Evolutionary conservation across 23 red algal species (phyloP), one percentile per base, ranked within the genome.

Genomic region (Gracilaria vermiculophylla): DNA sequence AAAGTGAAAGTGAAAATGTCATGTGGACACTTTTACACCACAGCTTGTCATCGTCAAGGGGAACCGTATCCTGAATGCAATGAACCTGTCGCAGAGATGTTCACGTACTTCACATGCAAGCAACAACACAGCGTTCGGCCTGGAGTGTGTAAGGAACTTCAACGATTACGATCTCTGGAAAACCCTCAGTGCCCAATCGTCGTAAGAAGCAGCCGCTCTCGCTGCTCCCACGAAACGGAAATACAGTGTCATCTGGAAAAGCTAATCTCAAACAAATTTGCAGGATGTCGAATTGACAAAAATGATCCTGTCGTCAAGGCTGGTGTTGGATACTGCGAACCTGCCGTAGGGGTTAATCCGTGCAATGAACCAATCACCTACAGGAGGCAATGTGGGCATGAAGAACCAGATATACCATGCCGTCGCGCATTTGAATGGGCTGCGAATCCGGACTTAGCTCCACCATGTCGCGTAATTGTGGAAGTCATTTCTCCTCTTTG

Each of bases 161-260:
- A 49, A 52, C 23, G 17, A 29, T 53, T 90, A 29, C 69, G 49
- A 33, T 56, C 50, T 19, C 34, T 49, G 29, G 62, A 66, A 49
- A 50, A 62, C 45, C 37, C 62, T 14, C 50, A 79, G 1, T 90
- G 85, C 39, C 45, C 70, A 42, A 24, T 62, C 39, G 19, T 60
- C 8, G 25, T 87, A 29, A 42, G 0, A 19, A 9, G 53, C 48
- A 36, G 0, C 23, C 82, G 82, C 49, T 41, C 82, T 58, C 69
- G 85, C 29, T 90, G 85, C 48, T 41, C 53, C 10, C 85, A 90
- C 54, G 24, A 35, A 19, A 50, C 79, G 23, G 74, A 90, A 69
- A 27, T 90, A 24, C 56, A 49, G 35, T 90, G 85, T 90, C 85
- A 90, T 69, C 29, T 77, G 29, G 85, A 90, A 23, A 33, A 48